Evolutionary conservation across 192 early-diverging fungal genomes (phyloP), one percentile per base, ranked within the genome.

Genomic region (Coemansia sp.): DNA sequence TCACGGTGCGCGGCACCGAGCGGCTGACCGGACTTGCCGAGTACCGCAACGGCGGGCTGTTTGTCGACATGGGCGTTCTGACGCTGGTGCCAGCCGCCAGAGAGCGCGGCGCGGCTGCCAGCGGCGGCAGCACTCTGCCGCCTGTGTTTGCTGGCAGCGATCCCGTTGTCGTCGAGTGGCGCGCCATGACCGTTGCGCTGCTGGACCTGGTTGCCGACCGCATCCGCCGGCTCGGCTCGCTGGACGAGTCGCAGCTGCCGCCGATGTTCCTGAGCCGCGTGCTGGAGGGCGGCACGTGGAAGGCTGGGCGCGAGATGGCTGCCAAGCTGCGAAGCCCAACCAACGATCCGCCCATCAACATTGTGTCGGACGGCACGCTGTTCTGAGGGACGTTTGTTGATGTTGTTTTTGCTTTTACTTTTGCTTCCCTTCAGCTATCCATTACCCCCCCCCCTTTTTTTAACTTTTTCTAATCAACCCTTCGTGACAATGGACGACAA

Each of bases 271-370:
- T 98, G 45, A 93, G 91, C 32, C 92, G 96, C 63, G 90, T 98
- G 3, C 83, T 98, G 1, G 94, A 98, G 65, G 95, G 85, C 61
- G 95, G 95, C 0, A 98, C 94, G 7, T 98, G 96, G 96, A 95
- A 94, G 74, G 91, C 89, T 67, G 96, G 96, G 6, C 86, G 96
- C 13, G 96, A 98, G 73, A 83, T 93, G 7, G 96, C 95, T 42
- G 89, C 89, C 18, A 85, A 87, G 45, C 80, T 87, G 64, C 81
- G 96, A 18, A 87, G 89, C 19, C 88, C 87, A n/a, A 90, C 93
- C 19, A 88, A 90, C 68, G 94, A 92, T 19, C 96, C 96, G 40
- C 96, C 96, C 39, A 95, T 98, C 72, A 89, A 92, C 61, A 90
- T 96, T 69, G 84, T 92, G 15, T 91, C 89, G 39, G 93, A 95